Evolutionary conservation across 2,329 filamentous ascomycete species (phyloP).

Genomic region (Neoascochyta sp.): DNA sequence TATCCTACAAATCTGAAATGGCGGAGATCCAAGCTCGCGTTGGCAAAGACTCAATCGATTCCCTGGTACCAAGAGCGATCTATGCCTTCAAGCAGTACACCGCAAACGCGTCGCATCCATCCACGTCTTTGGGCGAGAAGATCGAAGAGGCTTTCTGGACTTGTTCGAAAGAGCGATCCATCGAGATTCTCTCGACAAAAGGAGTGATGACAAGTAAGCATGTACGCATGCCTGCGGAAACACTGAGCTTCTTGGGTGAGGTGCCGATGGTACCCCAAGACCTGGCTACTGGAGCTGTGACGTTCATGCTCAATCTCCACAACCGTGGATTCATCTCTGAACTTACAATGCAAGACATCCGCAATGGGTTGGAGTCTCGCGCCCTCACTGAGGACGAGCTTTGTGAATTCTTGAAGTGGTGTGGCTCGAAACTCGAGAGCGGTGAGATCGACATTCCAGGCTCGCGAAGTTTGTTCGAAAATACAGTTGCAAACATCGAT

Average conservation of each 20-base stretch:
- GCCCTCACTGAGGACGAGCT: slow-evolving; percentile 77
- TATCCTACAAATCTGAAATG: slow-evolving; percentile 90
- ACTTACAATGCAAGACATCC: slow-evolving; percentile 83
- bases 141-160: slow-evolving; percentile 97
- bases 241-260: slow-evolving; percentile 75
- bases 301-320: slow-evolving; percentile 74
- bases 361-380: slow-evolving; percentile 74
- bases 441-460: slow-evolving; percentile 68
- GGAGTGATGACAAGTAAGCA: slow-evolving; percentile 81
- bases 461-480: slow-evolving; percentile 68
- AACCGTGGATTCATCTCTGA: slow-evolving; percentile 84
- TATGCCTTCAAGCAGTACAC: slow-evolving; percentile 86
- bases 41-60: slow-evolving; percentile 55
- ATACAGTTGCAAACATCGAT: slow-evolving; percentile 67
- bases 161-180: slow-evolving; percentile 69
- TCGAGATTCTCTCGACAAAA: slow-evolving; percentile 83
- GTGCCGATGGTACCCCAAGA: slow-evolving; percentile 82
- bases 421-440: slow-evolving; percentile 65
- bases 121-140: slow-evolving; percentile 73
- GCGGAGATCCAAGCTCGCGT: slow-evolving; percentile 51
- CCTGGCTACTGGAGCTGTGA: slow-evolving; percentile 62
- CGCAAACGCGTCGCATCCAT: slow-evolving; percentile 86
- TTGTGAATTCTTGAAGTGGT: slow-evolving; percentile 79
- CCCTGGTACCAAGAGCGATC: slow-evolving; percentile 71
- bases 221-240: slow-evolving; percentile 71